These are phyloP conservation scores for Dothistroma pini DNA, from an alignment of 2,329 filamentous ascomycete species.

Conservation along the genomic window DNA sequence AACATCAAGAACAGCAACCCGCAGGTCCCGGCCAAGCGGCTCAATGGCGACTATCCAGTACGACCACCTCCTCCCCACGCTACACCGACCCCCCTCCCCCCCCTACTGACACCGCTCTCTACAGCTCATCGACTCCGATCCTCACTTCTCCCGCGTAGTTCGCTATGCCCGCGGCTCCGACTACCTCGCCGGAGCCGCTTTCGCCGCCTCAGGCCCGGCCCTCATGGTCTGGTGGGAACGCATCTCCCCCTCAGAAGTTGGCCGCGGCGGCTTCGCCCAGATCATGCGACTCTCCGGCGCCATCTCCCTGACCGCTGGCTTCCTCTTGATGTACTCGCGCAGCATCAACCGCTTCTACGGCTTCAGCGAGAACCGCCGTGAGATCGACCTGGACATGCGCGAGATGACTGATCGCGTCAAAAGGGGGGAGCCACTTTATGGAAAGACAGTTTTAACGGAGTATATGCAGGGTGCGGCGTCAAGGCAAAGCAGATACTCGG, in stretches of 20 bases:
- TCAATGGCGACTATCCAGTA: conserved; percentile 84
- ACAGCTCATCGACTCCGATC: conserved; percentile 98
- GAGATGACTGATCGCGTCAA: conserved; percentile 99
- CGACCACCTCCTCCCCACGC: conserved; percentile 11
- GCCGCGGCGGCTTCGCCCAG: conserved; percentile 75
- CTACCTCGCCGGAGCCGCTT: conserved; percentile 66
- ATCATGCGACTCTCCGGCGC: conserved; percentile 75
- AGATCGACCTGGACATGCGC: conserved; percentile 92
- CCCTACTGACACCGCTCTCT: conserved; percentile 24
- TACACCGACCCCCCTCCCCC: neutral
- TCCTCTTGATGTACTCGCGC: conserved; percentile 80
- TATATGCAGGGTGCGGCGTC: conserved; percentile 93
- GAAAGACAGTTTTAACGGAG: conserved; percentile 69
- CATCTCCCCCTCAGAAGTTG: conserved; percentile 78
- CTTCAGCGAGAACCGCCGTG: conserved; percentile 84
- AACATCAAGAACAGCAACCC: conserved; percentile 30
- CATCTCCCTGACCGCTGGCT: conserved; percentile 71
- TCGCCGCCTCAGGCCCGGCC: conserved; percentile 68
- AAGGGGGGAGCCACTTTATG: conserved; percentile 84
- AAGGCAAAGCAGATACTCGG: conserved; percentile 87
- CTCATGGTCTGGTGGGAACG: conserved; percentile 77
- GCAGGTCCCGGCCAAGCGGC: conserved; percentile 65
- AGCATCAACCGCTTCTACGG: conserved; percentile 90
- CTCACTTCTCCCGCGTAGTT: conserved; percentile 87
- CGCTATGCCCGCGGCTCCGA: conserved; percentile 82